Base-by-base conservation (phyloP, 371 early-diverging fungal species). In the Mycotypha africana region DNA sequence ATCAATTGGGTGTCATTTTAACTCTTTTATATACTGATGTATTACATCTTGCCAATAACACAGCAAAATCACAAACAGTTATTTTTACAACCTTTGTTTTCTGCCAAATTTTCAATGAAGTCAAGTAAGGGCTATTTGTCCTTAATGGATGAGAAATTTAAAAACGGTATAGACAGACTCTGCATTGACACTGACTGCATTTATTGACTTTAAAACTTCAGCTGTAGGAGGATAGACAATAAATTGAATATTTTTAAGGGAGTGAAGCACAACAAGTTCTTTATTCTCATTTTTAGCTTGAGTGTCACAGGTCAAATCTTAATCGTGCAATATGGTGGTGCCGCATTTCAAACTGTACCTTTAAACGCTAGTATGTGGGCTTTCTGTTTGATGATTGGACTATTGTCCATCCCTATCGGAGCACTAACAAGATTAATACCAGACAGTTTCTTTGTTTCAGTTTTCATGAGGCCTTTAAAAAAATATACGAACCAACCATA, bases 31-130 rank as follows among this genome's bases (percentile, higher is more conserved):
- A 81, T 46, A 65, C 65, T 8, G 44, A 60, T 22, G 36, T 58
- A 11, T 42, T 70, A 8, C 40, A 34, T 21, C 31, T 60, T 10
- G 21, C 38, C 3, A n/a, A 45, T 20, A 47, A 51, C 21, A 23
- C 43, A 35, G 42, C 52, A 2, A 48, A 47, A 21, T 24, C 82
- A 15, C 50, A 66, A 19, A 74, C 82, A 12, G 51, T 82, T 43
- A 71, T 87, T 1, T 88, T 87, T 56, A 88, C 81, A 33, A 74
- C 82, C 2, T 88, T 85, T 59, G 82, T 87, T 1, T 79, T 84
- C 49, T 50, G 86, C 32, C 88, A 87, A 47, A 67, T 88, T 20
- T 86, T 83, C 47, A 85, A 86, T 56, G 79, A 80, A 47, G 38
- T 81, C 59, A 81, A 81, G 70, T 70, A 56, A 55, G 62, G 51